Base-by-base conservation (phyloP, 2,329 filamentous ascomycete species). In the Hypomyces perniciosus region DNA sequence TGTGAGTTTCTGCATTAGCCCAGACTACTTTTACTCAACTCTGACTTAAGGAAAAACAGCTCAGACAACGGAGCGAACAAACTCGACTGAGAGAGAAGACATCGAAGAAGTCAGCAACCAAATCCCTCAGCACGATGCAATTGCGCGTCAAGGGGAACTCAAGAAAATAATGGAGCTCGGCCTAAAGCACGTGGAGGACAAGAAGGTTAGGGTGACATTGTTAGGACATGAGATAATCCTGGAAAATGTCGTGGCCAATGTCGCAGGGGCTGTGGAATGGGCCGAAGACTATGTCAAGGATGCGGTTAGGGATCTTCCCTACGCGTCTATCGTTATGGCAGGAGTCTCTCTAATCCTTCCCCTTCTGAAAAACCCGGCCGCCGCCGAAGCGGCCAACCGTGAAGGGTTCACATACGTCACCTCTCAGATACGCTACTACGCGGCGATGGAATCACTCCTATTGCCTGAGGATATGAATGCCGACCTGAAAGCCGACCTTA, bases 291-390 rank as follows among this genome's bases (percentile, higher is more conserved):
- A 40, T 30, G 12, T 49, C 37, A 30, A 42, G 27, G 37, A 49
- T n/a, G 39, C 39, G 8, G 29, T 49, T 29, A 49, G 39, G 13
- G 46, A 33, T 28, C 12, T 43, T 6, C 46, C 37, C 6, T 33
- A 49, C 10, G 38, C 46, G 9, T 27, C 46, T 13, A 31, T 43
- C 10, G 46, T 34, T 27, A 42, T 42, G 46, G 46, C 39, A 5
- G 39, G 46, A 26, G 39, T 49, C n/a, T 49, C 37, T 29, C 26
- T 49, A 26, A n/a, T 49, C n/a, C 46, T 49, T 13, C 46, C 46
- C 6, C 37, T 49, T 5, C 28, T 42, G 7, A 31, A 27, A 12
- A 49, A 43, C 27, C 46, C 46, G 8, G 29, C 13, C 13, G 26
- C 13, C 8, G 46, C 46, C 12, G 39, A 42, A 35, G 27, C 10